phyloP scores from a whole-genome alignment of 805 yeast species.

The Grigorovia humatica region DNA sequence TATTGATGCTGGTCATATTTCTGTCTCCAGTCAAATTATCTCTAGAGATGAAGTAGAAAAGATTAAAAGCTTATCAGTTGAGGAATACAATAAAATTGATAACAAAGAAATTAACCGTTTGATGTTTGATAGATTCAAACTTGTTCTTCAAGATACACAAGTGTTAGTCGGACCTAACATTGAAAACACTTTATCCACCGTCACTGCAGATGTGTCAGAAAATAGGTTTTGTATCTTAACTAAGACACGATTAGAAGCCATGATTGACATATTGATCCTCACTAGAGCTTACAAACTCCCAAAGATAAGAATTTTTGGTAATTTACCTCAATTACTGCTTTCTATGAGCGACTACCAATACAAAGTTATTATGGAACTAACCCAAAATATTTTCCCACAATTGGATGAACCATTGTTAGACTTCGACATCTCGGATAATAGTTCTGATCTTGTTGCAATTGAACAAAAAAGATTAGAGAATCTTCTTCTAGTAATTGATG shows the following conservation, averaged over 20 bases:
- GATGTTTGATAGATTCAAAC: conserved; percentile 81
- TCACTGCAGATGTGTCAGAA: conserved; percentile 37
- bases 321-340: conserved; percentile 61
- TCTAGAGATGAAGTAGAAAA: conserved; percentile 57
- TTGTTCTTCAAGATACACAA: conserved; percentile 77
- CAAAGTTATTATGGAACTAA: conserved; percentile 69
- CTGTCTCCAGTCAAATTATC: conserved; percentile 70
- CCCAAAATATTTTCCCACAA: conserved; percentile 39
- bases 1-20: conserved; percentile 92
- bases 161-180: conserved; percentile 77
- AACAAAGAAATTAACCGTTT: conserved; percentile 47
- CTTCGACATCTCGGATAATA: not conserved
- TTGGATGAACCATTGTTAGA: not conserved
- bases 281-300: conserved; percentile 73
- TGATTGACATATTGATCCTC: conserved; percentile 73
- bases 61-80: conserved; percentile 50
- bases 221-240: conserved; percentile 54
- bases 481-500: conserved; percentile 25
- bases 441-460: conserved; percentile 8
- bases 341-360: conserved; percentile 83
- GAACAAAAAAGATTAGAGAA: conserved; percentile 20
- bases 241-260: conserved; percentile 59
- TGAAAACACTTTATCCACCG: conserved; percentile 62
- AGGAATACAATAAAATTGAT: conserved; percentile 58
- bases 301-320: conserved; percentile 61